phyloP scores from a whole-genome alignment of 306 rosid species.

The Sphenostylis stenocarpa region DNA sequence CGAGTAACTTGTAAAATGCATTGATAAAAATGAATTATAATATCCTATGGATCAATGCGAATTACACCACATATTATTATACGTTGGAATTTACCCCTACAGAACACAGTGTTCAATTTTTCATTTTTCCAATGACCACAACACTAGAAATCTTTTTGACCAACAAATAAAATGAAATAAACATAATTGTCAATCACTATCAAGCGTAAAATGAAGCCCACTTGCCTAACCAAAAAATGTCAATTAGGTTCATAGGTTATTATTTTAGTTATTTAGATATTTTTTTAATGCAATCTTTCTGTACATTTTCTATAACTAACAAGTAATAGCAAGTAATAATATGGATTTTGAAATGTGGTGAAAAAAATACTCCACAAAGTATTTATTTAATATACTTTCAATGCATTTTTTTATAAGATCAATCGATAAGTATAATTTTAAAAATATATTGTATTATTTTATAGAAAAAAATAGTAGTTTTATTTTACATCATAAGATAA shows the following conservation, averaged over 20 bases:
- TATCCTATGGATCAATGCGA: too few relatives aligned
- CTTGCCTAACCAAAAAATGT: not conserved
- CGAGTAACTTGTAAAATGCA: too few relatives aligned
- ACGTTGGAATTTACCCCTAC: not conserved
- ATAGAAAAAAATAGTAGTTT: too few relatives aligned
- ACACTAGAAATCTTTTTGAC: not conserved
- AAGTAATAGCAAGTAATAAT: not conserved
- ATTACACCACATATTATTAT: too few relatives aligned
- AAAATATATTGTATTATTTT: too few relatives aligned
- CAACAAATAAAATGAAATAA: not conserved
- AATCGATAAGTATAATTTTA: too few relatives aligned
- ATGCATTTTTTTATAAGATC: too few relatives aligned
- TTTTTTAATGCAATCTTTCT: not conserved
- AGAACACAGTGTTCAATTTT: not conserved
- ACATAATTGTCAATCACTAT: slow-evolving; percentile 5
- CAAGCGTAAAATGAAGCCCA: not conserved
- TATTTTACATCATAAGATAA: too few relatives aligned
- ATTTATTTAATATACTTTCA: too few relatives aligned
- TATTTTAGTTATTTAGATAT: not conserved
- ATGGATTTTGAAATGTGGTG: not conserved
- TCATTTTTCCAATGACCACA: not conserved
- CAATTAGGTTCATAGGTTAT: too few relatives aligned
- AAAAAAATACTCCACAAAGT: too few relatives aligned
- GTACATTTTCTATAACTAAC: not conserved
- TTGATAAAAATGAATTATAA: too few relatives aligned